Conservation (phyloP, 768 basidiomycete species). For the Podaxis sp. region DNA sequence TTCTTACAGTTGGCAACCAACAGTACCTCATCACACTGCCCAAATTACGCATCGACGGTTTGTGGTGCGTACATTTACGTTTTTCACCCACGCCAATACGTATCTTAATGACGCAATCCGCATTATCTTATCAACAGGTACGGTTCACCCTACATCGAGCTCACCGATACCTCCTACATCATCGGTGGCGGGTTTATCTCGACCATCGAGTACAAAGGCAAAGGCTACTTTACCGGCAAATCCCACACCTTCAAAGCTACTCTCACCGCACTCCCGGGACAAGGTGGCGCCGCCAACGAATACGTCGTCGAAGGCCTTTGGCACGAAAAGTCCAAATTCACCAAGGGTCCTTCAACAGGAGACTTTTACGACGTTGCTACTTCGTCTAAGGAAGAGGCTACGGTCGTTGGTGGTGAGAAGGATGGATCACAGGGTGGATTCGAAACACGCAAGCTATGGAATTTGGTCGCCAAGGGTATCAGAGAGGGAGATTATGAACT, state of each 20-base stretch:
- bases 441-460: slow-evolving; percentile 88
- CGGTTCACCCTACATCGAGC: slow-evolving; percentile 90
- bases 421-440: slow-evolving; percentile 69
- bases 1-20: slow-evolving; percentile 63
- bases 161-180: slow-evolving; percentile 81
- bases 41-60: slow-evolving; percentile 87
- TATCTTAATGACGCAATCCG: neutral
- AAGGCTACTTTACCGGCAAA: slow-evolving; percentile 93
- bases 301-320: slow-evolving; percentile 78
- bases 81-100: slow-evolving; percentile 25
- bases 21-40: slow-evolving; percentile 92
- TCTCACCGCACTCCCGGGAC: slow-evolving; percentile 50
- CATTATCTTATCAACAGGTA: slow-evolving; percentile 31
- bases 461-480: slow-evolving; percentile 86
- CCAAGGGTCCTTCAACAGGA: slow-evolving; percentile 32
- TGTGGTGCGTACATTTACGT: slow-evolving; percentile 47
- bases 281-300: slow-evolving; percentile 34
- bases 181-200: slow-evolving; percentile 39
- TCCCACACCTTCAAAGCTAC: slow-evolving; percentile 90
- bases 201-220: slow-evolving; percentile 93
- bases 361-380: slow-evolving; percentile 78
- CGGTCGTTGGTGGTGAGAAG: slow-evolving; percentile 52
- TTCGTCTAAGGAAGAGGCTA: slow-evolving; percentile 72
- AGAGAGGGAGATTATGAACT: slow-evolving; percentile 87
- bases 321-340: slow-evolving; percentile 65